These are phyloP conservation scores for Ammopiptanthus mongolicus DNA, from an alignment of 306 rosid species.

Conservation along the genomic window DNA sequence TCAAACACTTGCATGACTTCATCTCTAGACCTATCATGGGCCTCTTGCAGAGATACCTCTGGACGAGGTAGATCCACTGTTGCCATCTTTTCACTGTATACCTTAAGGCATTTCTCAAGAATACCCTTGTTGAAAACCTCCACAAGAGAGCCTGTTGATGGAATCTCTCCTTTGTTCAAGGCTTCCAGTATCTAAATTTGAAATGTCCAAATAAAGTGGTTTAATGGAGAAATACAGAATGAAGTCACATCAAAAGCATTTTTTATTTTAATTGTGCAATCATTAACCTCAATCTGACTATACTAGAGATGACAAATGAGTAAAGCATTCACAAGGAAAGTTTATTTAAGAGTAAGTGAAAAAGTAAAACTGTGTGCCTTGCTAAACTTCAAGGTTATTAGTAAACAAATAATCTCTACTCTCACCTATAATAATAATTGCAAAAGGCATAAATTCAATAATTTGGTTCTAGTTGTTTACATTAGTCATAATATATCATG, in stretches of 20 bases:
- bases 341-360: neutral
- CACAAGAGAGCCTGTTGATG: constrained; percentile 96
- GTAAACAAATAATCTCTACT: neutral
- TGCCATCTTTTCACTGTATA: constrained; percentile 55
- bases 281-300: neutral
- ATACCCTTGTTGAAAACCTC: constrained; percentile 91
- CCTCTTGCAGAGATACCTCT: constrained; percentile 49
- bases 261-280: neutral
- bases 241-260: constrained; percentile 3
- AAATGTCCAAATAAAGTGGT: constrained; percentile 16
- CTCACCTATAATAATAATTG: neutral
- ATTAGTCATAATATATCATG: neutral
- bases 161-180: constrained; percentile 97
- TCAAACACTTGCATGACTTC: constrained; percentile 66
- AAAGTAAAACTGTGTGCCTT: neutral
- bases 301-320: neutral
- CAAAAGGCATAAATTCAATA: neutral
- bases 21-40: constrained; percentile 52
- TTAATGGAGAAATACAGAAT: neutral
- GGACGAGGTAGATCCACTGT: constrained; percentile 58
- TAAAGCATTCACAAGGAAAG: neutral
- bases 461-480: neutral
- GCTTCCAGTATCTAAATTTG: constrained; percentile 80
- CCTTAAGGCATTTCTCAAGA: constrained; percentile 83
- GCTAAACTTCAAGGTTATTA: neutral